Base-by-base conservation (phyloP, 2,329 filamentous ascomycete species). In the Fusarium pseudonygamai region DNA sequence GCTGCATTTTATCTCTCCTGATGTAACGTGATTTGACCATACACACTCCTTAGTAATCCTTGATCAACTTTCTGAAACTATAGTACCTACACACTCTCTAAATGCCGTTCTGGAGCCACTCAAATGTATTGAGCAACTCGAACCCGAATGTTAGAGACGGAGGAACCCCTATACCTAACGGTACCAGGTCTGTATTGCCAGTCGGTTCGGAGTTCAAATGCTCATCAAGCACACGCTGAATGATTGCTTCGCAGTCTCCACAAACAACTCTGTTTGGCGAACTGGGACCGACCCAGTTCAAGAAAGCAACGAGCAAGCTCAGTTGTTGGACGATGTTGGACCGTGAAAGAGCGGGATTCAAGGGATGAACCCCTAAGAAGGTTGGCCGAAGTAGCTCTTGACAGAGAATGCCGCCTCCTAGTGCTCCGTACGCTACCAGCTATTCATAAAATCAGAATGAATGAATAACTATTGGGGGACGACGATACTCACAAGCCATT, bases 301-400 rank as follows among this genome's bases (percentile, higher is more conserved):
- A 79, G 64, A 87, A 88, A 0, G 84, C 86, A 12, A 87, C 82
- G 1, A 88, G 80, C 4, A 88, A 81, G 62, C 84, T 87, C 3
- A 88, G 80, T 67, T 88, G 85, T 71, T 88, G 86, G 24, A 88
- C 83, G 28, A 88, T 85, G 46, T 81, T 84, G 2, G 85, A 87
- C 3, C 85, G 81, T 13, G 83, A 85, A 16, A 87, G 78, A 16
- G 77, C 71, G 22, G 80, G 68, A 47, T 80, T 77, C 16, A 75
- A 74, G 2, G 79, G 80, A 47, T 83, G 80, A 10, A 79, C 68
- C 39, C 80, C 78, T 39, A 75, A 75, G 34, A 81, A 77, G 1
- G 83, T 83, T 28, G 85, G 84, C 28, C 83, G 84, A 5, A 88
- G 80, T 7, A 88, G 79, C 58, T 88, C 86, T 34, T 86, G 82